Percentiles rank a stretch among this genome's conserved stretches.
These are phyloP conservation scores for Eutrema heterophyllum DNA, from an alignment of 345 rosid genomes.

Conservation along the genomic window DNA sequence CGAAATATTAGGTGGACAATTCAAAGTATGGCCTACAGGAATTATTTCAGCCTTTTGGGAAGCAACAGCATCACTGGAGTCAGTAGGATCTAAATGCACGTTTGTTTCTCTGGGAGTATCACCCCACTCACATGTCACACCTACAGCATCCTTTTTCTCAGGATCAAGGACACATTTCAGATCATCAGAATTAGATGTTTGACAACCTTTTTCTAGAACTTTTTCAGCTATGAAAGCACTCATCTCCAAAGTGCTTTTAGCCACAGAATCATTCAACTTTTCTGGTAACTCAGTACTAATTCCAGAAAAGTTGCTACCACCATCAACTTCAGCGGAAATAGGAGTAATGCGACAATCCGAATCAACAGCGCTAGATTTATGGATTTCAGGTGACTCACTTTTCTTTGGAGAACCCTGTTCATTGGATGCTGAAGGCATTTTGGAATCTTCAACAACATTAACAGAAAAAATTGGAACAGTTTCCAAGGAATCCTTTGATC, in stretches of 20 bases:
- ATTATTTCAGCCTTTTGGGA: not conserved
- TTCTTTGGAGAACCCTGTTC: slow-evolving; percentile 8
- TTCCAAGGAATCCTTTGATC: not conserved
- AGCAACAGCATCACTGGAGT: not conserved
- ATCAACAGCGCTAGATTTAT: slow-evolving; percentile 16
- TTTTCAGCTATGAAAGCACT: slow-evolving; percentile 11
- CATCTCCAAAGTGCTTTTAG: slow-evolving; percentile 9
- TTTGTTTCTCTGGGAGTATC: slow-evolving; percentile 1
- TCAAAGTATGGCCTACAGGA: not conserved
- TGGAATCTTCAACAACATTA: slow-evolving; percentile 6
- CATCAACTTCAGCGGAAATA: not conserved
- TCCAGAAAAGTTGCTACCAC: slow-evolving; percentile 15
- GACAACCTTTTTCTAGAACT: not conserved
- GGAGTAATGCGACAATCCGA: not conserved
- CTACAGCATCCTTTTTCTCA: not conserved
- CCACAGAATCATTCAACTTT: slow-evolving; percentile 7
- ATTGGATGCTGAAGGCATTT: not conserved
- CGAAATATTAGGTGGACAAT: not conserved
- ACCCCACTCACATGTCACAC: not conserved
- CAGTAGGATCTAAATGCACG: not conserved
- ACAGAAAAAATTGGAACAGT: not conserved
- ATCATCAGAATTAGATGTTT: not conserved
- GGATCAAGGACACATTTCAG: slow-evolving; percentile 1
- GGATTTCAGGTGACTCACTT: not conserved
- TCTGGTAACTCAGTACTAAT: slow-evolving; percentile 1